Evolutionary conservation across 2,329 filamentous ascomycete genomes (phyloP), one percentile per base, ranked within the genome.

Genomic region (Xylariaceae sp.): DNA sequence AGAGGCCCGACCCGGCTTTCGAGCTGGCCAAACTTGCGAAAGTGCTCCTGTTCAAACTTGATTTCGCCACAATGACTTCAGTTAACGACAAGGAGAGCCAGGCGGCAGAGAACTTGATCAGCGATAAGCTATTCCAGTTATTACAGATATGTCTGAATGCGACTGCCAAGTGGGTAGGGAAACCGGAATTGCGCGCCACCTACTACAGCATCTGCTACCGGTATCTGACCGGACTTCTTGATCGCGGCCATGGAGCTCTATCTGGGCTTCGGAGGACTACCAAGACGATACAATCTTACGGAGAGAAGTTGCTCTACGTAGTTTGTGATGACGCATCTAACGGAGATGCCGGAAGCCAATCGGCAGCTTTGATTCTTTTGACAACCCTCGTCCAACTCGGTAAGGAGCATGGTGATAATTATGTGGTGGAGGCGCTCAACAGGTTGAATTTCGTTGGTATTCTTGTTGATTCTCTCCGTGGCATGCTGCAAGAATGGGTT

Each of bases 191-290:
- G 37, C 85, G 94, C 47, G 85, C 94, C 54, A 80, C 88, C 19
- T 92, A 95, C 71, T 99, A 97, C 70, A 88, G 88, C 64, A 95
- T 96, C 63, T 92, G 88, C 73, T 92, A 92, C 68, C 84, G 88
- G 18, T 95, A 95, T 68, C 78, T 96, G 49, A 83, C 83, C 4
- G 85, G 87, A 41, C 86, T 92, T 62, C 71, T 80, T 7, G 77
- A 82, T 55, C 72, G 79, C 47, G 74, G 79, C 37, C 72, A 79
- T 49, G 73, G 74, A 9, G 68, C 75, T 40, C 68, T 70, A 13
- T 72, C 76, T 2, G 77, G 74, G 36, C 74, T 78, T 16, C 70
- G 73, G 26, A 80, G 88, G 67, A 86, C 88, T 1, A 80, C 95
- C 61, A 90, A 89, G 68, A 83, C 86, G 4, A 85, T 90, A 39